Evolutionary conservation across 352 stramenopile species (phyloP).

Genomic region (Pythium aquatile): DNA sequence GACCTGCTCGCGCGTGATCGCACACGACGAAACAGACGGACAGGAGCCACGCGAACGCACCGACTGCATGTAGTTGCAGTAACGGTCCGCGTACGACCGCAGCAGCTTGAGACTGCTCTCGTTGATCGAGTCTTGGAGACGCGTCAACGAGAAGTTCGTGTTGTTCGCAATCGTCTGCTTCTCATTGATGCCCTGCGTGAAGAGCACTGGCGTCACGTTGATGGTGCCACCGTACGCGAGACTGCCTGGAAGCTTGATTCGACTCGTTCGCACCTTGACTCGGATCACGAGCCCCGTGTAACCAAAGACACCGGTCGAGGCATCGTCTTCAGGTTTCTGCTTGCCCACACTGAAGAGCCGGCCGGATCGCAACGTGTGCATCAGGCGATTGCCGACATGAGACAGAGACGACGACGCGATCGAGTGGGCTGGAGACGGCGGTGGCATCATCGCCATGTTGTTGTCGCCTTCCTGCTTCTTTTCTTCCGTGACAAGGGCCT

Average conservation of each 20-base stretch:
- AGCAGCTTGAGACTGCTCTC: conserved; percentile 67
- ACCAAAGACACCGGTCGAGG: conserved; percentile 54
- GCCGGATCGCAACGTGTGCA: conserved; percentile 69
- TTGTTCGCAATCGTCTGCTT: conserved; percentile 92
- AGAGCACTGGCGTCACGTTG: conserved; percentile 72
- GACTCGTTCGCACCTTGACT: conserved; percentile 71
- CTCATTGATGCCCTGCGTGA: conserved; percentile 92
- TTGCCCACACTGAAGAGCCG: conserved; percentile 47
- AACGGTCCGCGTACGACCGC: conserved; percentile 69
- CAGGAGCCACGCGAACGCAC: conserved; percentile 36
- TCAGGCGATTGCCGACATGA: conserved; percentile 57
- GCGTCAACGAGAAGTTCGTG: conserved; percentile 72
- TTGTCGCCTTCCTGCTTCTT: conserved; percentile 14
- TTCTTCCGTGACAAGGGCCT: conserved; percentile 53
- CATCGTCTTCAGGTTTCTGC: conserved; percentile 15
- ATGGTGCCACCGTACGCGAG: conserved; percentile 60
- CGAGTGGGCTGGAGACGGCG: conserved; percentile 36
- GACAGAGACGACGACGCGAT: conserved; percentile 50
- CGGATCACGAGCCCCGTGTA: conserved; percentile 80
- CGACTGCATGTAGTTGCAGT: conserved; percentile 67
- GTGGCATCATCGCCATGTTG: conserved; percentile 20
- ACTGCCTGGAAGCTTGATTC: conserved; percentile 64
- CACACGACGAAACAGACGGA: conserved; percentile 13
- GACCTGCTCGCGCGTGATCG: conserved; percentile 53
- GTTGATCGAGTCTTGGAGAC: conserved; percentile 83